These are phyloP conservation scores for Tuber microsphaerosporum DNA, from an alignment of 495 filamentous ascomycete genomes.

Conservation along the genomic window DNA sequence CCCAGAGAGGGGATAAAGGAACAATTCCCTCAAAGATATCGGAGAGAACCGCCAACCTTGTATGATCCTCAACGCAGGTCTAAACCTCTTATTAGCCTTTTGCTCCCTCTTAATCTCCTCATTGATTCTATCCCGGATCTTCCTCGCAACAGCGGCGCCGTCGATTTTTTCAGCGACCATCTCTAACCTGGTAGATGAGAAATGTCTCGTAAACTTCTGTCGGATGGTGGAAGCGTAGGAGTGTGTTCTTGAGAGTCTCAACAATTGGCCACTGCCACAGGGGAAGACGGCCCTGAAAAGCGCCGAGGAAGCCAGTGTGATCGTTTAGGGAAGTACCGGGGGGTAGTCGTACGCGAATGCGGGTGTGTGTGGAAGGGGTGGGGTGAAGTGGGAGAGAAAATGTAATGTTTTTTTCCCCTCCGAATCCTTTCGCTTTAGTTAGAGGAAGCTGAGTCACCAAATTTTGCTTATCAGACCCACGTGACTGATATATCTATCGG, in stretches of 20 bases:
- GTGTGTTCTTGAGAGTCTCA: constrained; percentile 27
- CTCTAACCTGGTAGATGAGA: constrained; percentile 49
- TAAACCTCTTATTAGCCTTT: constrained; percentile 72
- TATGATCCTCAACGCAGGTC: constrained; percentile 82
- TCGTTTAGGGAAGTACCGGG: constrained; percentile 31
- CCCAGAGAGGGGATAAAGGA: background rate
- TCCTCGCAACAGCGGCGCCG: constrained; percentile 87
- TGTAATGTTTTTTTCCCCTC: no score
- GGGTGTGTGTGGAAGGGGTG: constrained; percentile 8
- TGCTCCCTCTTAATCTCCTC: constrained; percentile 74
- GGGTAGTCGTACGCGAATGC: background rate
- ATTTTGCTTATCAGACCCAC: no score
- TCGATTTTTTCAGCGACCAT: constrained; percentile 92
- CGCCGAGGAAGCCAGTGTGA: constrained; percentile 38
- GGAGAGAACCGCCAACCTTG: constrained; percentile 59
- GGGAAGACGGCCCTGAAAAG: constrained; percentile 30
- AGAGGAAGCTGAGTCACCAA: no score
- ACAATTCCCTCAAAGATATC: background rate
- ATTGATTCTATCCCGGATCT: constrained; percentile 71
- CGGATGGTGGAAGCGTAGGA: constrained; percentile 3
- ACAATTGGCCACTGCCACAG: constrained; percentile 29
- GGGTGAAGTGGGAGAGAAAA: constrained; percentile 16
- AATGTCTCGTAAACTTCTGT: constrained; percentile 38
- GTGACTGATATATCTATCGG: no score
- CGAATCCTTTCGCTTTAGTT: no score